These are phyloP conservation scores for Dendrobium huoshanense DNA, from an alignment of 106 monocot genomes.

Conservation along the genomic window DNA sequence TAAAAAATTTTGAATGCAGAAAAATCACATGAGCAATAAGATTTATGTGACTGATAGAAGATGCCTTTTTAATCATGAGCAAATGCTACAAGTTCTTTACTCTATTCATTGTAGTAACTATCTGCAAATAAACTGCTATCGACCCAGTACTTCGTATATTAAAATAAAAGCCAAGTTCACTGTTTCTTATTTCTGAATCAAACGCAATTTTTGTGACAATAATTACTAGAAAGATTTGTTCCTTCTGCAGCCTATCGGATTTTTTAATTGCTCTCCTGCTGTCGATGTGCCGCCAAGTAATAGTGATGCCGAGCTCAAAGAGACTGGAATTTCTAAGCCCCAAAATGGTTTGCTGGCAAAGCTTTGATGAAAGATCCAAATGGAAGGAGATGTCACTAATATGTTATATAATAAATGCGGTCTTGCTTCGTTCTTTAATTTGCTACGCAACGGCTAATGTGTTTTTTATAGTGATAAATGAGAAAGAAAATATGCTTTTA, in stretches of 20 bases:
- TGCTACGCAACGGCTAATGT: neutral
- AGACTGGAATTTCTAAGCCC: conserved; percentile 31
- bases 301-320: conserved; percentile 50
- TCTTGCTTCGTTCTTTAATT: neutral
- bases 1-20: too few relatives aligned
- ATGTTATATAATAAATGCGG: neutral
- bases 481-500: neutral
- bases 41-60: too few relatives aligned
- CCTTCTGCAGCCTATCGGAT: conserved; percentile 69
- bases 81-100: too few relatives aligned
- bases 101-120: too few relatives aligned
- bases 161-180: too few relatives aligned
- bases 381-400: neutral
- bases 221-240: neutral
- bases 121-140: too few relatives aligned
- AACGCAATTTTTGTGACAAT: neutral
- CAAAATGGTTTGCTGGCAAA: conserved; percentile 53
- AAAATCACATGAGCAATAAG: too few relatives aligned
- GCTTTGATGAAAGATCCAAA: conserved; percentile 26
- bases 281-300: conserved; percentile 66
- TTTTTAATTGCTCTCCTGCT: conserved; percentile 91
- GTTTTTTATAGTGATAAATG: neutral
- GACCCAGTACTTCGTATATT: too few relatives aligned
- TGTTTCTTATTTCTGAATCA: too few relatives aligned
- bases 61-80: too few relatives aligned